Percentiles rank a stretch among this genome's conserved stretches.
These are phyloP conservation scores for Cenococcum geophilum DNA, from an alignment of 495 filamentous ascomycete species.

Conservation along the genomic window DNA sequence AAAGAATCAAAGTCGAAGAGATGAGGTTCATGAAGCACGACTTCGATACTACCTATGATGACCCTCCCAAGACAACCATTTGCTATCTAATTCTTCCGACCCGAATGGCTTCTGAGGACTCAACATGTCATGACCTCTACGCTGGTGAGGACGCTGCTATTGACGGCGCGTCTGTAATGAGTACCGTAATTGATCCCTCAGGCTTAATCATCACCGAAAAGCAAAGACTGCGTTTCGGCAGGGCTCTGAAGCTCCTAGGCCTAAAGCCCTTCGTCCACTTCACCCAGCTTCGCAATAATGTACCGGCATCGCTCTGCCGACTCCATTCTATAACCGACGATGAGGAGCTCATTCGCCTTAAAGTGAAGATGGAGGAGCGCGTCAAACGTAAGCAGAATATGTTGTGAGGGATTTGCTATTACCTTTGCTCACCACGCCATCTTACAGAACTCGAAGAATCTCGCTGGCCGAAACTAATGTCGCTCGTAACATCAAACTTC, in stretches of 20 bases:
- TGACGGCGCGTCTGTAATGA: neutral
- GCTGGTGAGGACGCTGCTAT: neutral
- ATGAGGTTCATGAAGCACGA: neutral
- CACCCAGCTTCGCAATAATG: conserved; percentile 9
- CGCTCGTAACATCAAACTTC: conserved; percentile 5
- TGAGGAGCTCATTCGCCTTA: neutral
- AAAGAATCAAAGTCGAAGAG: neutral
- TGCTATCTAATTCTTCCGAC: conserved; percentile 3
- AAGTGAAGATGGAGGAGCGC: neutral
- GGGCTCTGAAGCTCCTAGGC: conserved; percentile 12
- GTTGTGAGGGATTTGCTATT: neutral
- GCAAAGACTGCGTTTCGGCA: conserved; percentile 13
- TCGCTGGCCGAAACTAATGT: conserved; percentile 10
- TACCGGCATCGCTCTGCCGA: neutral
- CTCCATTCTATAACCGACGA: neutral
- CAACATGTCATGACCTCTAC: neutral
- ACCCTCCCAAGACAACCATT: neutral
- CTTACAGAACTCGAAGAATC: conserved; percentile 5
- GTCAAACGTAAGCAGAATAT: neutral
- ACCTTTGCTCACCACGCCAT: neutral
- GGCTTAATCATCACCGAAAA: neutral
- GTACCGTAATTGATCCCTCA: conserved; percentile 4
- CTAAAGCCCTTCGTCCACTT: conserved; percentile 14
- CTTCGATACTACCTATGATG: neutral
- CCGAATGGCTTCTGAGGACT: neutral